A percentile compares a stretch with the other conserved stretches of the same genome.
phyloP scores from a whole-genome alignment of 495 filamentous ascomycete genomes.

The Penicillium atrosanguineum region DNA sequence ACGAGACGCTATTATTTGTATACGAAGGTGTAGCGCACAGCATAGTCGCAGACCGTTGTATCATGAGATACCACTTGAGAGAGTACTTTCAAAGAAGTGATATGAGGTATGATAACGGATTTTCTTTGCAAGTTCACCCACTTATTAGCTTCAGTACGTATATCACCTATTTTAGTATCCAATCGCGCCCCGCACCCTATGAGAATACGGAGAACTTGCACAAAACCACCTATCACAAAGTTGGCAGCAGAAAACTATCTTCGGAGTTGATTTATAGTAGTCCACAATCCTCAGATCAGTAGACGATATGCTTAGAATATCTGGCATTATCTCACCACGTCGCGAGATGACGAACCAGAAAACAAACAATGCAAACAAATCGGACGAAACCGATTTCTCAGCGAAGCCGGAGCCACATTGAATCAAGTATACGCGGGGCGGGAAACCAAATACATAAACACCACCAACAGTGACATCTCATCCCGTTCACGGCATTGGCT shows the following conservation, averaged over 20 bases:
- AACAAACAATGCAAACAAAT: conserved; percentile 25
- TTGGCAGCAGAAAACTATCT: background rate
- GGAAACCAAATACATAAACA: background rate
- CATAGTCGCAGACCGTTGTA: background rate
- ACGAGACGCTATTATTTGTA: background rate
- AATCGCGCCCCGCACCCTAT: background rate
- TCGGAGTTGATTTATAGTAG: background rate
- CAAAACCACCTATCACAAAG: background rate
- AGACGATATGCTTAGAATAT: background rate
- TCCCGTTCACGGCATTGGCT: background rate
- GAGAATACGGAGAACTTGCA: background rate
- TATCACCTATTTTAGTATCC: background rate
- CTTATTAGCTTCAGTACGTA: background rate
- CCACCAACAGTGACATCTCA: background rate
- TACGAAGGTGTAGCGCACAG: background rate
- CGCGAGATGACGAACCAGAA: background rate
- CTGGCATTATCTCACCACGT: background rate
- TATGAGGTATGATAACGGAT: background rate
- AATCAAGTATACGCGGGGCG: background rate
- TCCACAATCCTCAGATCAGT: background rate
- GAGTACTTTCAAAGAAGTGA: background rate
- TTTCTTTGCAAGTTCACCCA: background rate
- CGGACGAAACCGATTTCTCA: conserved; percentile 10
- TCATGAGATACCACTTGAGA: background rate
- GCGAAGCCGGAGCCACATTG: background rate